Evolutionary conservation across 176 grass and related monocot genomes (phyloP).

Genomic region (Aegilops tauschii): DNA sequence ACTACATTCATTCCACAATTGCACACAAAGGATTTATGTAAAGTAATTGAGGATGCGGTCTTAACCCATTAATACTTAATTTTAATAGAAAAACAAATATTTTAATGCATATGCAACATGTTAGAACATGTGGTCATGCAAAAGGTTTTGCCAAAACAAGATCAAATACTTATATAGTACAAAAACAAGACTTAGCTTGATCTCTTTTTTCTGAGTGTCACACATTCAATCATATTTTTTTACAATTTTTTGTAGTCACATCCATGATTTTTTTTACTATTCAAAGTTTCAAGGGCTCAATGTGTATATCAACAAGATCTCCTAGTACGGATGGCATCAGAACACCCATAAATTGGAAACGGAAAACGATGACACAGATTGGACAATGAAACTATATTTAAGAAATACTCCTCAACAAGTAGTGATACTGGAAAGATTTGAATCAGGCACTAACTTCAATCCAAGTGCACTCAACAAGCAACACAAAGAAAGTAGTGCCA

Average conservation of each 20-base stretch:
- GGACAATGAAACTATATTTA: background rate
- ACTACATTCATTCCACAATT: background rate
- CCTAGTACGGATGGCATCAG: background rate
- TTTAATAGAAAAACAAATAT: background rate
- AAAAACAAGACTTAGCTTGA: background rate
- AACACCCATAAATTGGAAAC: background rate
- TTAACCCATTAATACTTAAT: background rate
- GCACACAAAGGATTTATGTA: background rate
- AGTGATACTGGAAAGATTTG: background rate
- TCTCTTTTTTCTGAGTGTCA: background rate
- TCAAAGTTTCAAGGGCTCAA: background rate
- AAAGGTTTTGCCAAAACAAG: background rate
- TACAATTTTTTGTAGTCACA: background rate
- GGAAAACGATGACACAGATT: background rate
- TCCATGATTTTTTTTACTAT: background rate
- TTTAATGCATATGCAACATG: background rate
- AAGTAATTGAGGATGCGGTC: background rate
- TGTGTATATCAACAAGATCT: background rate
- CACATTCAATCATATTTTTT: background rate
- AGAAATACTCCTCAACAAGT: slow-evolving; percentile 2
- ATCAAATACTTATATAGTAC: background rate
- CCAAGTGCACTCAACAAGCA: background rate
- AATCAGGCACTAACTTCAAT: slow-evolving; percentile 8
- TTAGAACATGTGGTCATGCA: background rate
- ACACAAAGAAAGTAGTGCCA: slow-evolving; percentile 17